These are phyloP conservation scores for Kwoniella pini DNA, from an alignment of 768 basidiomycete species.

Conservation along the genomic window DNA sequence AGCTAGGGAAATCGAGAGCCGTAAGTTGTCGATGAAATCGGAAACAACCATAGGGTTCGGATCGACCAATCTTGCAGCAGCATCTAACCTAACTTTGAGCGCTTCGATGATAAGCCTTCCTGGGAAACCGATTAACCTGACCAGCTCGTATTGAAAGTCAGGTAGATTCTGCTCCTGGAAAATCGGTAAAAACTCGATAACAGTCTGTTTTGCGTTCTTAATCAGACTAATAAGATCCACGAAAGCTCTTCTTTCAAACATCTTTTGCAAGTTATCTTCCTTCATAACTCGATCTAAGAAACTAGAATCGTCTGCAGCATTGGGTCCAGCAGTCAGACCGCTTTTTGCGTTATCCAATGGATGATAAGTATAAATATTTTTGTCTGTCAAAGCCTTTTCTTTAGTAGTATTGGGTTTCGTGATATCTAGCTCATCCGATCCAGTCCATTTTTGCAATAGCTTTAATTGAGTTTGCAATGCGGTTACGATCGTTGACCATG, in stretches of 20 bases:
- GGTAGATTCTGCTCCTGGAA: constrained; percentile 90
- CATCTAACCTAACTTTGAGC: constrained; percentile 79
- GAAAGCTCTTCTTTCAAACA: constrained; percentile 72
- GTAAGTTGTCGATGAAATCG: constrained; percentile 89
- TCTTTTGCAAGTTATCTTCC: constrained; percentile 92
- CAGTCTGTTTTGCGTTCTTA: constrained; percentile 78
- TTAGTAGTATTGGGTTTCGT: constrained; percentile 72
- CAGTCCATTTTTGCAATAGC: constrained; percentile 88
- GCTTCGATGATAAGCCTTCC: constrained; percentile 90
- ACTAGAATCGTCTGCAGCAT: constrained; percentile 66
- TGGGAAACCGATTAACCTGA: constrained; percentile 92
- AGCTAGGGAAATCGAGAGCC: constrained; percentile 84
- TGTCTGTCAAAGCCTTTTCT: constrained; percentile 57
- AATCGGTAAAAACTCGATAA: constrained; percentile 71
- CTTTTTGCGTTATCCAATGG: constrained; percentile 40
- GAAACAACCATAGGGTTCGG: constrained; percentile 88
- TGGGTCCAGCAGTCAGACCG: constrained; percentile 17
- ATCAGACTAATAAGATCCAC: constrained; percentile 85
- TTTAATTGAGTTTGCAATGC: constrained; percentile 80
- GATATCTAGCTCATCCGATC: constrained; percentile 85
- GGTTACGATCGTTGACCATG: constrained; percentile 85
- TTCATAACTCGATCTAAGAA: constrained; percentile 94
- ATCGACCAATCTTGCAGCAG: constrained; percentile 77
- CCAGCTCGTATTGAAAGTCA: constrained; percentile 77
- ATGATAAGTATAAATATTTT: constrained; percentile 35